A percentile compares a stretch with the other conserved stretches of the same genome.
Conservation (phyloP, 306 rosid genomes). For the Myrica gale region DNA sequence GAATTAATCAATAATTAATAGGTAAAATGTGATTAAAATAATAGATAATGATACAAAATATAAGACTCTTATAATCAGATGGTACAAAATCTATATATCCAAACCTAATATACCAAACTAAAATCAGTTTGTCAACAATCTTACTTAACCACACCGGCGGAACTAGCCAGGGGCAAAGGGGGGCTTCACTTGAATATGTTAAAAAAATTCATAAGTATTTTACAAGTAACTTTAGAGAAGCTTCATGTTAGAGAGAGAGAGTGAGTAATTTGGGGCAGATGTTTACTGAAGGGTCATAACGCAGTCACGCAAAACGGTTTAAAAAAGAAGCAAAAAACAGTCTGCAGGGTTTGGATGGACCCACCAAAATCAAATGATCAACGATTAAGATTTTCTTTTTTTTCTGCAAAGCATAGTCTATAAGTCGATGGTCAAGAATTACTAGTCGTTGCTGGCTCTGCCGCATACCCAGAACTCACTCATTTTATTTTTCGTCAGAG, state of each 20-base stretch:
- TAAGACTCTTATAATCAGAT: no score
- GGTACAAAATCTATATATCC: no score
- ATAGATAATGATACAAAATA: no score
- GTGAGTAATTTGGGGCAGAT: slow-evolving; percentile 21
- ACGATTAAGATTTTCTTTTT: slow-evolving; percentile 1
- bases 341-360: slow-evolving; percentile 25
- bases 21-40: no score
- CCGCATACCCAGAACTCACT: slow-evolving; percentile 22
- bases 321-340: slow-evolving; percentile 26
- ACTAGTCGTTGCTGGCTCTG: slow-evolving; percentile 24
- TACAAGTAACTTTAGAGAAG: neutral
- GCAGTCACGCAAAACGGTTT: slow-evolving; percentile 28
- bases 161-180: no score
- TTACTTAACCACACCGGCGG: no score
- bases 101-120: no score
- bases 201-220: neutral
- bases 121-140: no score
- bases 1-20: no score
- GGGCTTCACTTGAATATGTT: no score
- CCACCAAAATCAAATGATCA: slow-evolving; percentile 25
- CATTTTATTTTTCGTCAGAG: neutral
- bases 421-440: slow-evolving; percentile 36
- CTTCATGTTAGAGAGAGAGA: slow-evolving; percentile 1
- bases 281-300: slow-evolving; percentile 34
- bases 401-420: neutral